Evolutionary conservation across 805 yeast genomes (phyloP), one percentile per base, ranked within the genome.

Genomic region (Starmerella sp.): DNA sequence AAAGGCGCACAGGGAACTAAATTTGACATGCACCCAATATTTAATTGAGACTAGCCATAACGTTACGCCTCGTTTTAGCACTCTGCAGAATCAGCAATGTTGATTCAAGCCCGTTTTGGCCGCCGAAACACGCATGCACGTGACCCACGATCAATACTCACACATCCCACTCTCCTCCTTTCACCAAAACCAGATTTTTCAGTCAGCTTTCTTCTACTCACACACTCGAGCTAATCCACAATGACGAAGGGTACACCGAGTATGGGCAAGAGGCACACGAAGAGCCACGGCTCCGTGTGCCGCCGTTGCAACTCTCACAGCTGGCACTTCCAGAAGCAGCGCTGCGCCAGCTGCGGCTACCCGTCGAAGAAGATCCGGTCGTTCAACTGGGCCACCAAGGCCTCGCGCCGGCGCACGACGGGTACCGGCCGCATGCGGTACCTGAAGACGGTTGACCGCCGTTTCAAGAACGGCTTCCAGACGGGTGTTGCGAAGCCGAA

Each of bases 361-460:
- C 98, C 98, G 80, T 88, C 97, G 73, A 97, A 97, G 71, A 93
- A 93, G 82, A 76, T 85, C 78, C 90, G 98, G 63, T 67, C 71
- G 49, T 70, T 72, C 95, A 93, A 93, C 96, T 93, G 98, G 98
- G 96, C 95, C 77, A 78, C 78, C 67, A 93, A 93, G 86, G 96
- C 97, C 73, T 87, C 90, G 85, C 89, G 98, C 88, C 89, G 98
- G 87, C 85, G 86, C 77, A 93, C 98, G 68, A 90, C 97, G 69
- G 98, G 98, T 82, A 83, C 97, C 76, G 98, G 98, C 79, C 95
- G 98, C 81, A 87, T 88, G 95, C 81, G 90, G 76, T 82, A 91
- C 89, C 83, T 93, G 78, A 93, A 91, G 83, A 84, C 83, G 78
- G 95, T 93, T 70, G 78, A 93, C 69, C 90, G 97, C 84, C 87